phyloP scores from a whole-genome alignment of 2,329 filamentous ascomycete species.

The Fusarium mexicanum region DNA sequence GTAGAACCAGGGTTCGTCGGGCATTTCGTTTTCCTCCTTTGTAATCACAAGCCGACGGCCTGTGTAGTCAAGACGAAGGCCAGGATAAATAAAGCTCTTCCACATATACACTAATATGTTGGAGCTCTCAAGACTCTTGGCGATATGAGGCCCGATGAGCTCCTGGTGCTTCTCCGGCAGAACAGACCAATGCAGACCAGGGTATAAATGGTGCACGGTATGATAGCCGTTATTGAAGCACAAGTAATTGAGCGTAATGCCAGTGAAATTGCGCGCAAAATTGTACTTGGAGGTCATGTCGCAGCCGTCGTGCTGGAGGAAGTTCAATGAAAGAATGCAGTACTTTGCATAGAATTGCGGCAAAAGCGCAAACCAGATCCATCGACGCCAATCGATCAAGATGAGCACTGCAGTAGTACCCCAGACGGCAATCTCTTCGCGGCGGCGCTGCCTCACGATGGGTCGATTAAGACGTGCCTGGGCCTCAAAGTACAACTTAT shows the following conservation, averaged over 20 bases:
- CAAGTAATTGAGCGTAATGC: background rate
- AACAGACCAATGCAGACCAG: constrained; percentile 12
- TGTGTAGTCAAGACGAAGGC: constrained; percentile 14
- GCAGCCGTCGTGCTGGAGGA: constrained; percentile 17
- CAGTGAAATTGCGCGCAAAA: constrained; percentile 19
- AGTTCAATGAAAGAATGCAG: constrained; percentile 15
- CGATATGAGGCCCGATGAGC: background rate
- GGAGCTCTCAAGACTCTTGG: background rate
- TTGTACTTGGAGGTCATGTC: constrained; percentile 22
- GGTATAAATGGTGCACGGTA: constrained; percentile 15
- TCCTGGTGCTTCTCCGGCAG: constrained; percentile 9
- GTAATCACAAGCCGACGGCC: background rate
- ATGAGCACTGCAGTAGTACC: background rate
- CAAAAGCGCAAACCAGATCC: constrained; percentile 17
- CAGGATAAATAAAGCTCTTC: constrained; percentile 5
- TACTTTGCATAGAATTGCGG: constrained; percentile 19
- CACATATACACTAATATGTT: constrained; percentile 13
- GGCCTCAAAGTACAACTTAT: constrained; percentile 11
- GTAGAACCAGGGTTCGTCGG: constrained; percentile 16
- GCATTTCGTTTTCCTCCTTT: constrained; percentile 21
- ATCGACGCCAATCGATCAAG: constrained; percentile 11
- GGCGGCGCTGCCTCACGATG: constrained; percentile 6
- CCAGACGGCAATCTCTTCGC: constrained; percentile 16
- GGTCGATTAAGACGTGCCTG: constrained; percentile 17
- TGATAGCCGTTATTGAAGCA: constrained; percentile 23